Base-by-base conservation (phyloP, 495 filamentous ascomycete species). In the Xylaria telfairii region DNA sequence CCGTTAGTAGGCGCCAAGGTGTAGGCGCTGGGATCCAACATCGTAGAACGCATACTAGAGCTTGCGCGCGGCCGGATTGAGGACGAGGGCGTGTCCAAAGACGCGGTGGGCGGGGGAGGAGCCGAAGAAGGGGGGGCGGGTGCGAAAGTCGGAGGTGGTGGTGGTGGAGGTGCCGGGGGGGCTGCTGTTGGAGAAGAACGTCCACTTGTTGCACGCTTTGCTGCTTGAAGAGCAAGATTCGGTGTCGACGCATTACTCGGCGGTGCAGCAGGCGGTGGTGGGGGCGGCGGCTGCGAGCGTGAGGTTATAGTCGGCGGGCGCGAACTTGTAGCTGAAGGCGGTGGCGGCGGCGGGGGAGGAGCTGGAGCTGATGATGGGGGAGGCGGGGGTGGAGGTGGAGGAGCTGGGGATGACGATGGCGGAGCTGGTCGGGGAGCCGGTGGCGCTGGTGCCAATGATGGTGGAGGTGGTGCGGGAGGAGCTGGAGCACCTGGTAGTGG, bases 11-110 rank as follows among this genome's bases (percentile, higher is more conserved):
- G 82, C 0, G 86, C 86, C 34, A 97, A 84, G 6, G 92, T 95
- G 80, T 93, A 96, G 32, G 88, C 84, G 77, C 90, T 93, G 15
- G 93, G 86, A 78, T 96, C 91, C 24, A 95, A 80, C 79, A 89
- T 87, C 26, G 67, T 19, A 8, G 89, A 88, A 73, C 73, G 69
- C 67, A 76, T 51, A 72, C 68, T 72, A 47, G 81, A 72, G 76
- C 70, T 51, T 72, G 78, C 17, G 70, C 78, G 78, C 12, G 78
- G 67, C 9, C 74, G 72, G 28, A 70, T 68, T 1, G 77, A 61
- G n/a, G 75, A 54, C n/a, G 81, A 72, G 9, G 71, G 24, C n/a
- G 74, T 2, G 13, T 71, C 44, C 68, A 67, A 42, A 34, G 82
- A 72, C 56, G 71, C 72, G n/a, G 74, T 69, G 9, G 80, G 81